A percentile compares a stretch with the other conserved stretches of the same genome.
These are phyloP conservation scores for Salinomyces thailandicus DNA, from an alignment of 2,329 filamentous ascomycete species.

Conservation along the genomic window DNA sequence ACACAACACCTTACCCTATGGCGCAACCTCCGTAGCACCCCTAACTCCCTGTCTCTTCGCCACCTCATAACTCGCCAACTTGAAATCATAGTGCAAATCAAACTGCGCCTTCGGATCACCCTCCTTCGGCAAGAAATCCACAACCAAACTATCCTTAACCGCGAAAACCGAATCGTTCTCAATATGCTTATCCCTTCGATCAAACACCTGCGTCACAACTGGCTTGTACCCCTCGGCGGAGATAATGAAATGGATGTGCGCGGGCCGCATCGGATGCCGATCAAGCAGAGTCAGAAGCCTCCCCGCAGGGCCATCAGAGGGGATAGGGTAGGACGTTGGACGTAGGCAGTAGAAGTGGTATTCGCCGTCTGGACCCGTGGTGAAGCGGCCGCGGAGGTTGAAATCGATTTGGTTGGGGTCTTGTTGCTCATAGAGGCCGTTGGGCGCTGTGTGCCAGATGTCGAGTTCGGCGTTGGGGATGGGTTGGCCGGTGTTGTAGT, in stretches of 20 bases:
- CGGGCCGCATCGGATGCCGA: slow-evolving; percentile 50
- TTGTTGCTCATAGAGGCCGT: slow-evolving; percentile 48
- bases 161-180: slow-evolving; percentile 49
- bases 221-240: slow-evolving; percentile 51
- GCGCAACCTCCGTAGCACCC: slow-evolving; percentile 6
- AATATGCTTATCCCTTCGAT: slow-evolving; percentile 53
- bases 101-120: slow-evolving; percentile 43
- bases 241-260: slow-evolving; percentile 46
- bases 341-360: slow-evolving; percentile 42
- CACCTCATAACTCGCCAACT: slow-evolving; percentile 6
- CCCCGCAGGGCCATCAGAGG: slow-evolving; percentile 47
- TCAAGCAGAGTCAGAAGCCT: slow-evolving; percentile 49
- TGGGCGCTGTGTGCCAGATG: slow-evolving; percentile 71
- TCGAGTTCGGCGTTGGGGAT: slow-evolving; percentile 58
- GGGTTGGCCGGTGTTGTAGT: slow-evolving; percentile 52
- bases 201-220: slow-evolving; percentile 70
- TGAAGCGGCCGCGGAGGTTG: slow-evolving; percentile 64
- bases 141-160: slow-evolving; percentile 48
- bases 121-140: slow-evolving; percentile 46
- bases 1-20: background rate
- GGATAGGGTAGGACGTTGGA: slow-evolving; percentile 42
- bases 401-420: slow-evolving; percentile 59
- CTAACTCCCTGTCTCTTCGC: background rate
- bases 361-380: slow-evolving; percentile 52
- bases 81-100: slow-evolving; percentile 42